Base-by-base conservation (phyloP, 106 monocot species). In the Narthecium ossifragum region DNA sequence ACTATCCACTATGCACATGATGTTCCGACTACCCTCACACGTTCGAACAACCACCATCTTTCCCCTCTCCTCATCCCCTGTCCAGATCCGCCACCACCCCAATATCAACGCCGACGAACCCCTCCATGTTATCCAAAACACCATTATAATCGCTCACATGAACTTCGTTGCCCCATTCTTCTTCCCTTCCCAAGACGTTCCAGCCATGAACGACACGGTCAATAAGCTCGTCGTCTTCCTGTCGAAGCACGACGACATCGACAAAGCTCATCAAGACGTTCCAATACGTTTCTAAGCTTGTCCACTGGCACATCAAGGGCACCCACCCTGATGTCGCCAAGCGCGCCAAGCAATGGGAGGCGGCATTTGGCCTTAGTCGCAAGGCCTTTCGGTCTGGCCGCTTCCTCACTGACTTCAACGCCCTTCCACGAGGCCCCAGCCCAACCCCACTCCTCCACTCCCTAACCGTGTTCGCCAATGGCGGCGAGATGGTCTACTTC, bases 211-310 rank as follows among this genome's bases (percentile, higher is more conserved):
- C 74, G 94, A 96, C 90, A 72, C 86, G 3, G 76, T 90, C 52
- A 90, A 96, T 84, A 96, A 90, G 86, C 96, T 96, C 6, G 90
- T 90, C 63, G 52, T 96, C 65, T 96, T 96, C 86, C 90, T 96
- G n/a, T 90, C 90, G 18, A 96, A 96, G 75, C 69, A 90, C n/a
- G 96, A 96, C 36, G 96, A 86, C 65, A 90, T 96, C 70, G 96
- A 96, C 84, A 96, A n/a, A 96, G 78, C 84, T 96, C 22, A 90
- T 96, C 45, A 96, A 96, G 65, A 96, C 96, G 34, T 87, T 96
- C 86, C 90, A 96, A 66, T 96, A 96, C 64, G 86, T 96, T 38
- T 90, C 90, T 39, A 96, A 96, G 68, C 84, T 96, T 31, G 67
- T 78, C 47, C 75, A 86, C 75, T 78, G 74, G 73, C 83, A 70